Evolutionary conservation across 768 basidiomycete genomes (phyloP).

Genomic region (Russula virescens): DNA sequence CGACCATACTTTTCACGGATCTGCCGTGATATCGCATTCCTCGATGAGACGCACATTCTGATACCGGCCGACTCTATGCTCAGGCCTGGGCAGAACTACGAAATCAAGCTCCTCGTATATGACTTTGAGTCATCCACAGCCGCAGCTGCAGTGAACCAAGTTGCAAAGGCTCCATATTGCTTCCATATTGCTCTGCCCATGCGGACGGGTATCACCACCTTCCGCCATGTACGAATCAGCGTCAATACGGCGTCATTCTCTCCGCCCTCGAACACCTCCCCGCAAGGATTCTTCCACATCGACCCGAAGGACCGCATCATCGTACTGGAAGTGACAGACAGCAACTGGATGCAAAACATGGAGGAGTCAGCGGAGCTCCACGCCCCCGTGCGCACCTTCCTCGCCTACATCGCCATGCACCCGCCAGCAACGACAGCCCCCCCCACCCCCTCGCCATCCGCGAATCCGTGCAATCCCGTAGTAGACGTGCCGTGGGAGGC

Average conservation of each 20-base stretch:
- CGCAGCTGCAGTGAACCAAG: neutral
- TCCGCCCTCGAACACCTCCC: neutral
- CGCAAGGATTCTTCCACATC: slow-evolving; percentile 6
- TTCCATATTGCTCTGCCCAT: slow-evolving; percentile 8
- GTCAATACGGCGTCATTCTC: slow-evolving; percentile 13
- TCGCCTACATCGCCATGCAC: slow-evolving; percentile 9
- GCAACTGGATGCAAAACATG: slow-evolving; percentile 6
- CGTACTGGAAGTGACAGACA: slow-evolving; percentile 8
- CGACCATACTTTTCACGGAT: slow-evolving; percentile 5
- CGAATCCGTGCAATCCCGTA: neutral
- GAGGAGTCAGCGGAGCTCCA: slow-evolving; percentile 5
- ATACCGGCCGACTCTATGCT: slow-evolving; percentile 11
- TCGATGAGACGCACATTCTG: slow-evolving; percentile 14
- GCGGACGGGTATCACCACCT: slow-evolving; percentile 7
- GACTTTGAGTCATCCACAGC: neutral
- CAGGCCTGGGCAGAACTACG: slow-evolving; percentile 3
- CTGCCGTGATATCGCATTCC: slow-evolving; percentile 8
- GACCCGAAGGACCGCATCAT: slow-evolving; percentile 15
- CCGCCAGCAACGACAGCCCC: neutral
- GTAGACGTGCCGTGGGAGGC: slow-evolving; percentile 11
- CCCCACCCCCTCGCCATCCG: no score
- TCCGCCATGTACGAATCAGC: slow-evolving; percentile 2
- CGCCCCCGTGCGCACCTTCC: slow-evolving; percentile 11
- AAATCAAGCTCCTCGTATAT: slow-evolving; percentile 7
- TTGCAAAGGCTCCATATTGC: neutral